Evolutionary conservation across 164 flowering plant species (phyloP), one percentile per base, ranked within the genome.

Genomic region (Buxus sempervirens): DNA sequence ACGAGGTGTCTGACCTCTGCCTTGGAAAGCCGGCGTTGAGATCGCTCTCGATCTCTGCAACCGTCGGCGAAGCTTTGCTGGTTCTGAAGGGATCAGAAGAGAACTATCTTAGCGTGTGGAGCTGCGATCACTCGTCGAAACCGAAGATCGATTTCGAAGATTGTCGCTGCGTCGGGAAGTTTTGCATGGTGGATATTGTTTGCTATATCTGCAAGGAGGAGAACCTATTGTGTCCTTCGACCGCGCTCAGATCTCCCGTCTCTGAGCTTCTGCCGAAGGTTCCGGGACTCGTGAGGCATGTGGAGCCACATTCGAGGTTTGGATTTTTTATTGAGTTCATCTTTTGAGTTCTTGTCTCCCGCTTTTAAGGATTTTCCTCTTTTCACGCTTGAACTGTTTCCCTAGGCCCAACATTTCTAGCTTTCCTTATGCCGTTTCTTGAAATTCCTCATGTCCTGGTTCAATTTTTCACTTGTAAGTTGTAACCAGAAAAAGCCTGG

Each of bases 1-100:
- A 82, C 66, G 88, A 77, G 73, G 86, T 91, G 69, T 85, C 96
- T 19, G 98, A 94, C 82, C 89, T 94, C 77, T 91, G 97, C 66
- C 70, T 86, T 22, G 90, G 90, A 54, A 86, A 84, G 72, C 90
- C 90, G 36, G 73, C 86, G 45, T 68, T 86, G 72, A 76, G 73
- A 32, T 76, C 83, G 54, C 81, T 87, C 20, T 58, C 86, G 26
- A 28, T 66, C 68, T 70, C 88, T 51, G 73, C 89, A 51, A 77
- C 87, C 38, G 71, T 87, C 57, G 70, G 72, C 57, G 90, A 90
- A 21, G 97, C 96, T 38, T 62, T 94, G 0, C 41, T 76, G 8
- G 86, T 84, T 3, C 76, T 94, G 48, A 87, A 83, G 58, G 16
- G 57, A 63, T 78, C 88, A 38, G 90, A 71, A 45, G 96, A 91